Evolutionary conservation across 2,329 filamentous ascomycete species (phyloP).

Genomic region (Fusarium euwallaceae): DNA sequence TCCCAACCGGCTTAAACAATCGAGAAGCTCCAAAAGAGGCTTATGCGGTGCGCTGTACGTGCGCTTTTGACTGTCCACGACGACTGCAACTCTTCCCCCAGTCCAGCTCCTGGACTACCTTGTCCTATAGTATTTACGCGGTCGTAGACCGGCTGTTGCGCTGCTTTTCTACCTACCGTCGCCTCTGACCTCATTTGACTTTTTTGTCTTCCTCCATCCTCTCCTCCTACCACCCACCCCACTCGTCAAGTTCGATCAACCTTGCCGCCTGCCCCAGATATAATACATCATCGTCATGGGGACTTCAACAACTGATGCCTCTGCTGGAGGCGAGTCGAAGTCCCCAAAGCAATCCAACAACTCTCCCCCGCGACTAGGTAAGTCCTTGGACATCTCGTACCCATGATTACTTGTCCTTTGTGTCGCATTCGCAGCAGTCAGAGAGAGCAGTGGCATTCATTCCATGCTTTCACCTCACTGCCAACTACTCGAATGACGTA

Average conservation of each 20-base stretch:
- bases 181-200: conserved; percentile 59
- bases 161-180: conserved; percentile 42
- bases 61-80: conserved; percentile 37
- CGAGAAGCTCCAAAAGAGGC: conserved; percentile 6
- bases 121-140: conserved; percentile 38
- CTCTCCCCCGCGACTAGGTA: conserved; percentile 60
- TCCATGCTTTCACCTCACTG: background rate
- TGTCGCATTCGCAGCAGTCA: conserved; percentile 6
- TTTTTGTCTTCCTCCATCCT: conserved; percentile 46
- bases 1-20: conserved; percentile 10
- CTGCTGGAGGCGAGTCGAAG: conserved; percentile 59
- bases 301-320: conserved; percentile 57
- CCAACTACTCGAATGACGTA: conserved; percentile 44
- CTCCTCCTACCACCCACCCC: conserved; percentile 47
- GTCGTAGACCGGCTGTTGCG: conserved; percentile 35
- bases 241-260: conserved; percentile 46
- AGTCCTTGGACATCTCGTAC: conserved; percentile 40
- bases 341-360: conserved; percentile 62
- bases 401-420: conserved; percentile 20
- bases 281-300: conserved; percentile 64
- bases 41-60: conserved; percentile 30
- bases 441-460: background rate
- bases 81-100: conserved; percentile 39
- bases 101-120: conserved; percentile 36
- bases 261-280: conserved; percentile 49